Conservation (phyloP, 2,329 filamentous ascomycete species). For the Torrubiella hemipterigena region DNA sequence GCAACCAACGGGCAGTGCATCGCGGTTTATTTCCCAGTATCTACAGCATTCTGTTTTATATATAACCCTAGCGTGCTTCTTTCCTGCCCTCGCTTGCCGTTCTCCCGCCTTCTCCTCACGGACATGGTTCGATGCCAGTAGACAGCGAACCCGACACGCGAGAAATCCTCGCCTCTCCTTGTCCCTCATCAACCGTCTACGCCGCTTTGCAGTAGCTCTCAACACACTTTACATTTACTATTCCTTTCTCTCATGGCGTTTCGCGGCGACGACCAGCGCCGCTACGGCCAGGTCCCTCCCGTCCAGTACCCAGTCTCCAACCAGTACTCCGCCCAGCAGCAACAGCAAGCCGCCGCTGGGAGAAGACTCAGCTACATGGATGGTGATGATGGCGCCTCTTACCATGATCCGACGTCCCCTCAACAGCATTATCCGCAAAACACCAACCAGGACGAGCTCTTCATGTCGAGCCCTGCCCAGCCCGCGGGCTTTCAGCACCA, state of each 20-base stretch:
- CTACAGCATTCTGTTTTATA: no score
- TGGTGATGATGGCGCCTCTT: conserved; percentile 56
- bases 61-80: no score
- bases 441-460: conserved; percentile 46
- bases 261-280: conserved; percentile 47
- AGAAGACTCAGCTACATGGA: conserved; percentile 63
- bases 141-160: no score
- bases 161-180: no score
- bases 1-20: no score
- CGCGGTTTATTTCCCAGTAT: no score
- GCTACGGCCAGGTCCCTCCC: conserved; percentile 55
- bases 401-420: conserved; percentile 19
- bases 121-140: no score
- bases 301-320: conserved; percentile 47
- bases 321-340: conserved; percentile 13
- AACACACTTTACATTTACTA: background rate
- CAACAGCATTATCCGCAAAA: conserved; percentile 9
- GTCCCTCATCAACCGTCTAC: no score
- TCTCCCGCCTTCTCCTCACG: no score
- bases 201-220: background rate
- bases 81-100: no score
- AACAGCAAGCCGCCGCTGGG: conserved; percentile 20
- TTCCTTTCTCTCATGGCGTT: conserved; percentile 47
- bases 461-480: no score
- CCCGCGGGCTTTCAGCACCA: conserved; percentile 24